phyloP scores from a whole-genome alignment of 2,329 filamentous ascomycete species.

The Fusarium siculi region DNA sequence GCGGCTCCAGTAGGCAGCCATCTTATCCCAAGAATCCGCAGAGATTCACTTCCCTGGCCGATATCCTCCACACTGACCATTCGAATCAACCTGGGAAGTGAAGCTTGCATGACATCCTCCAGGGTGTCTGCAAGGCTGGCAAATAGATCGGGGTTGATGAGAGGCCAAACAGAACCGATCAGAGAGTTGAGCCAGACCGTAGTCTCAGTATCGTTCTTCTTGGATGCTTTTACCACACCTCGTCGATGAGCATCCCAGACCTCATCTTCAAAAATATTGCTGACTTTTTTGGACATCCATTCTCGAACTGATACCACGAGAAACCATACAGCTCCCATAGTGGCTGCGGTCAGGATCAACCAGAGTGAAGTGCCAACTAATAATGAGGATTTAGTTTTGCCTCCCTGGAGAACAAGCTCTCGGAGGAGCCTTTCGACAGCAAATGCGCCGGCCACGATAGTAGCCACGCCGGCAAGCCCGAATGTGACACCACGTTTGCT shows the following conservation, averaged over 20 bases:
- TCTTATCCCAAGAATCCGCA: slow-evolving; percentile 76
- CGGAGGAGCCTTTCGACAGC: slow-evolving; percentile 37
- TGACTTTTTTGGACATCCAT: slow-evolving; percentile 71
- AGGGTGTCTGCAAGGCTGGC: slow-evolving; percentile 74
- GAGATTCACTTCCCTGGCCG: slow-evolving; percentile 76
- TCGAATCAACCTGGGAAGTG: slow-evolving; percentile 73
- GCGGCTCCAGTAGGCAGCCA: slow-evolving; percentile 80
- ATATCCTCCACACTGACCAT: slow-evolving; percentile 83
- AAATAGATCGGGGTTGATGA: slow-evolving; percentile 81
- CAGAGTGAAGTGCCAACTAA: slow-evolving; percentile 43
- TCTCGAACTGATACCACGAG: slow-evolving; percentile 61
- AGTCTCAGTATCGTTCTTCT: slow-evolving; percentile 65
- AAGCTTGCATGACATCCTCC: slow-evolving; percentile 85
- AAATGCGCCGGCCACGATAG: slow-evolving; percentile 46
- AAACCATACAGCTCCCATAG: slow-evolving; percentile 45
- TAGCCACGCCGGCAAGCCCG: slow-evolving; percentile 49
- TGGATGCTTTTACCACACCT: slow-evolving; percentile 57
- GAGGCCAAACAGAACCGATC: slow-evolving; percentile 74
- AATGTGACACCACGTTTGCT: slow-evolving; percentile 51
- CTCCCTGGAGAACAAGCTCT: slow-evolving; percentile 9
- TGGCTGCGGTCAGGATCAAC: slow-evolving; percentile 41
- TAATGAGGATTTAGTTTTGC: slow-evolving; percentile 10
- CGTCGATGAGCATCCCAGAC: slow-evolving; percentile 73
- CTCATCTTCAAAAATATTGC: slow-evolving; percentile 73
- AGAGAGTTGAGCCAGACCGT: slow-evolving; percentile 79